Base-by-base conservation (phyloP, 2,329 filamentous ascomycete genomes). In the Penicillium oxalicum region DNA sequence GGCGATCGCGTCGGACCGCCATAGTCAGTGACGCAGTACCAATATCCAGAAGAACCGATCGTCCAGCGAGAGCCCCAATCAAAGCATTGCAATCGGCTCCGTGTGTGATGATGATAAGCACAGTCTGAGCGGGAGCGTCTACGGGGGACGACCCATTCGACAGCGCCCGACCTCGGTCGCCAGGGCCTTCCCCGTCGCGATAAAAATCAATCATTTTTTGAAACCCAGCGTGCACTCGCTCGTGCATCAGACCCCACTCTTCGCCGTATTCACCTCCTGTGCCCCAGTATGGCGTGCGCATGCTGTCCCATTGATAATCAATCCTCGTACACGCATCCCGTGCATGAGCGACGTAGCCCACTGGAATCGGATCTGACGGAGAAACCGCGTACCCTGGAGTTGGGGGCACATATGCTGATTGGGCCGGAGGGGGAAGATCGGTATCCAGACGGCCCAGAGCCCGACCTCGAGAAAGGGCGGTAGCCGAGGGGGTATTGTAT, bases 271-370 rank as follows among this genome's bases (percentile, higher is more conserved):
- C 79, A 35, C 91, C 93, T 8, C 91, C 91, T 60, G 89, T 84
- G 5, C 91, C 91, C 87, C 93, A 97, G 53, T 84, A 77, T 0
- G 87, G 82, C 2, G 79, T 74, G 11, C 87, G 80, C 77, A 91
- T 91, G 51, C 91, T 96, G 63, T 98, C 91, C 91, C 93, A 98
- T 60, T 91, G 87, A 61, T 88, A 94, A 68, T 98, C 93, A n/a
- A 96, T 78, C 44, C 87, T 79, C 4, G 88, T 77, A 62, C 90
- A 97, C 9, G 86, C 82, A 64, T 97, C 89, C 53, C 90, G 82
- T 7, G 91, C 91, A 70, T 98, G 93, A 0, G 88, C 81, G 13
- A 95, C 87, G 64, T 94, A 95, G 2, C 91, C 93, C 2, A 82
- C 75, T 0, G 93, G 93, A 49, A 97, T 96, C 6, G 85, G 83